Base-by-base conservation (phyloP, 2,329 filamentous ascomycete species). In the Didymella glomerata region DNA sequence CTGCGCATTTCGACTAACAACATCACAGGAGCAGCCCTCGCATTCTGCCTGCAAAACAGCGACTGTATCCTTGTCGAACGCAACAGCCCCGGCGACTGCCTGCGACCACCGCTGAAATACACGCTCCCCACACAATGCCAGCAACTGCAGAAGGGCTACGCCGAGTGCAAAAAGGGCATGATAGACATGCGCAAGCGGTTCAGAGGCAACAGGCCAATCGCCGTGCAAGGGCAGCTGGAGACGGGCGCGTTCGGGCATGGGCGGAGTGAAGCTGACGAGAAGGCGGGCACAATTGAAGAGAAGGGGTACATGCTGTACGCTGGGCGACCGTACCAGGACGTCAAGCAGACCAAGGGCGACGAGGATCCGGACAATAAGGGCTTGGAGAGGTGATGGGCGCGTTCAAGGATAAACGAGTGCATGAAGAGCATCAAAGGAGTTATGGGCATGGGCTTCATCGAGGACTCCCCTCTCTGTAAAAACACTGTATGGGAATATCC, bases 131-230 rank as follows among this genome's bases (percentile, higher is more conserved):
- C 86, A 24, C 89, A 90, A 79, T 99, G 95, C 80, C 92, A 94
- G 76, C 94, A 97, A 79, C 85, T 99, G 60, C 92, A 94, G 77
- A 93, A 92, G 77, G 74, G 93, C 45, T 95, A 96, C 72, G 91
- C 92, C 76, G 92, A 97, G 76, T 99, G 95, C 85, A 96, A 96
- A 74, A 90, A 94, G 66, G 95, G 95, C 66, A 88, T 96, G 87
- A 90, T 98, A 69, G 95, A 99, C 78, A 99, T 99, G 95, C 91
- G 95, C 77, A 98, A 98, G 82, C 90, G 95, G 32, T 98, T 99
- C 80, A 87, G 95, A 55, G 95, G 95, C 58, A 98, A 98, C 81
- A 87, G 92, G 77, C 93, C 95, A 53, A 88, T 96, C 65, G 84
- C 69, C 20, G 68, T 77, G 2, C 60, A 67, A 13, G 69, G 69